A percentile compares a stretch with the other conserved stretches of the same genome.
These are phyloP conservation scores for Rhinocladiella mackenziei DNA, from an alignment of 2,329 filamentous ascomycete genomes.

Conservation along the genomic window DNA sequence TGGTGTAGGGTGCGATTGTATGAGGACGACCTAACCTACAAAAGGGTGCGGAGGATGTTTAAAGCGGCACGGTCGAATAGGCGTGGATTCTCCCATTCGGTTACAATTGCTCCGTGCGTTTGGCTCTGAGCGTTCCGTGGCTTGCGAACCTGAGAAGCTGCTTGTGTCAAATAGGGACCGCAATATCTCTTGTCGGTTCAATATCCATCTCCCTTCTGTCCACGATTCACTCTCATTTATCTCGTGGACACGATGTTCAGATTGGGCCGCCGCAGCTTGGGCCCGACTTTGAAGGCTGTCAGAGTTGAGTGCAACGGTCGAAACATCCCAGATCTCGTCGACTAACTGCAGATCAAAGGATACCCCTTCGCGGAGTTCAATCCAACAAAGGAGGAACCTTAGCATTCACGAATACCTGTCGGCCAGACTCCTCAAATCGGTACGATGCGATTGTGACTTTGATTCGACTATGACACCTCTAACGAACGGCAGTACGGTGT, in stretches of 20 bases:
- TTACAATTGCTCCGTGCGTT: too few relatives aligned
- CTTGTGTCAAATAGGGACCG: neutral
- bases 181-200: slow-evolving; percentile 7
- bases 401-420: slow-evolving; percentile 99
- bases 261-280: slow-evolving; percentile 29
- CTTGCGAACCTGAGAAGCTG: slow-evolving; percentile 1
- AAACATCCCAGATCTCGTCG: neutral
- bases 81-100: too few relatives aligned
- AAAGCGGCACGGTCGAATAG: neutral
- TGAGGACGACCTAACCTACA: too few relatives aligned
- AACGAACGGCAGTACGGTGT: slow-evolving; percentile 71
- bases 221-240: slow-evolving; percentile 7
- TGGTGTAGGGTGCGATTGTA: too few relatives aligned
- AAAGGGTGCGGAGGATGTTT: neutral
- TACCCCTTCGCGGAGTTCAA: slow-evolving; percentile 49
- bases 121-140: too few relatives aligned
- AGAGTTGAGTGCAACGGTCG: slow-evolving; percentile 15
- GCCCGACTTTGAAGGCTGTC: slow-evolving; percentile 24
- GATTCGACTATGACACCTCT: slow-evolving; percentile 12
- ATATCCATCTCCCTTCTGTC: slow-evolving; percentile 6
- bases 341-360: slow-evolving; percentile 44
- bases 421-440: slow-evolving; percentile 75
- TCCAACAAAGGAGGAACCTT: slow-evolving; percentile 79
- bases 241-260: slow-evolving; percentile 28
- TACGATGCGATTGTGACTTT: too few relatives aligned